Percentiles rank a stretch among this genome's conserved stretches.
Evolutionary conservation across 1,139 yeast species (phyloP).

Genomic region (Casaregolazyma lundiana): DNA sequence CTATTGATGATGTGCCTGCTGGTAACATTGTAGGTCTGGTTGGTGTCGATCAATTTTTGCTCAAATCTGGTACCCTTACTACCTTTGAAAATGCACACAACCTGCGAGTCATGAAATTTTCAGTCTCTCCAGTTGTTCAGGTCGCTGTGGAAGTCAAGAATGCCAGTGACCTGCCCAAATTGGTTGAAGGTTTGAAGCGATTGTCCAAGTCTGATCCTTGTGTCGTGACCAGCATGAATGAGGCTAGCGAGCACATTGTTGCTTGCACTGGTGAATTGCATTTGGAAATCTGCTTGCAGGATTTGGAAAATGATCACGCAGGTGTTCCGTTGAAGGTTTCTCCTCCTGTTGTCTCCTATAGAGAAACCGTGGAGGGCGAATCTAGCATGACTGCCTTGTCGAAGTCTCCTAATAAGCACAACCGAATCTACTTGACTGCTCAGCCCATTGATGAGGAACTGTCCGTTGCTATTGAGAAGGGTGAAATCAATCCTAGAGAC

Average conservation of each 20-base stretch:
- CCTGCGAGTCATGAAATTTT: conserved; percentile 99
- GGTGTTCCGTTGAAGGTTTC: conserved; percentile 98
- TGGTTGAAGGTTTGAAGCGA: conserved; percentile 99
- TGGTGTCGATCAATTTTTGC: conserved; percentile 99
- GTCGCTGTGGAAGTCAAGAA: conserved; percentile 99
- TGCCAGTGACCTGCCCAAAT: conserved; percentile 98
- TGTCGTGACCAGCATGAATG: conserved; percentile 81
- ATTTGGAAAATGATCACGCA: conserved; percentile 98
- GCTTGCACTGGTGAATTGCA: conserved; percentile 99
- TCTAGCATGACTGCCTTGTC: conserved; percentile 96
- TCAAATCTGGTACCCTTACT: conserved; percentile 99
- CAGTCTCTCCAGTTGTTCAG: conserved; percentile 99
- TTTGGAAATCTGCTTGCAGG: conserved; percentile 94
- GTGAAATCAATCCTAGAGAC: conserved; percentile 91
- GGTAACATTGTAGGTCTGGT: conserved; percentile 99
- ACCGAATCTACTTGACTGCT: conserved; percentile 98
- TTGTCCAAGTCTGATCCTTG: conserved; percentile 99
- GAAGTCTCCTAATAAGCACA: conserved; percentile 99
- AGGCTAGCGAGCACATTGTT: conserved; percentile 99
- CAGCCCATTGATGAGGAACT: conserved; percentile 94
- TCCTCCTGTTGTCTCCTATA: conserved; percentile 97
- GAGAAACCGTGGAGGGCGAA: conserved; percentile 95
- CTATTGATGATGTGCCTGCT: conserved; percentile 99
- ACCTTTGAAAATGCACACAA: conserved; percentile 96
- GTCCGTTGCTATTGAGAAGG: conserved; percentile 85